Evolutionary conservation across 768 basidiomycete genomes (phyloP).

Genomic region (Auricularia cornea): DNA sequence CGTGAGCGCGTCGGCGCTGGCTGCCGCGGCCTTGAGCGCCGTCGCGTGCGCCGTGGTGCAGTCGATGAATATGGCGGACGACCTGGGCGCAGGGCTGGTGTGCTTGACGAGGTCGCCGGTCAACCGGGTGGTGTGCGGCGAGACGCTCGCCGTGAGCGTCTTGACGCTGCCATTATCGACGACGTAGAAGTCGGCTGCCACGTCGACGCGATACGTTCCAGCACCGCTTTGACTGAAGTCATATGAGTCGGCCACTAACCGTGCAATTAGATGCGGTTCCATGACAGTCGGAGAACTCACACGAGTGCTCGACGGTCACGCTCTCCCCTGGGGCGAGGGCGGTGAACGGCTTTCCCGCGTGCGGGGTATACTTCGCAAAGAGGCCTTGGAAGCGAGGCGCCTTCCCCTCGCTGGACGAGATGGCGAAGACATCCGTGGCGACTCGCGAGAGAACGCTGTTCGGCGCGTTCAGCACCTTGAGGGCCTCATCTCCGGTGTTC

Average conservation of each 20-base stretch:
- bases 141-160: slow-evolving; percentile 24
- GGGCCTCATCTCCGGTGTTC: slow-evolving; percentile 41
- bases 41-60: slow-evolving; percentile 30
- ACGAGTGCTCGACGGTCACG: no score
- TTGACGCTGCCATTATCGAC: slow-evolving; percentile 26
- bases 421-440: slow-evolving; percentile 36
- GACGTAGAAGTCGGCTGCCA: slow-evolving; percentile 34
- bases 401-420: slow-evolving; percentile 27
- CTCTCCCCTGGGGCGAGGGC: slow-evolving; percentile 25
- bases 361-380: slow-evolving; percentile 31
- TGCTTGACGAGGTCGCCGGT: background rate
- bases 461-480: slow-evolving; percentile 41
- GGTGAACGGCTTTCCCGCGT: slow-evolving; percentile 22
- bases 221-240: slow-evolving; percentile 36
- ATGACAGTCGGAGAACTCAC: no score
- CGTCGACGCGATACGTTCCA: slow-evolving; percentile 34
- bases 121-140: slow-evolving; percentile 14
- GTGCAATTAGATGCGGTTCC: no score
- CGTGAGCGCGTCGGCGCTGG: slow-evolving; percentile 3
- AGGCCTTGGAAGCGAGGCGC: slow-evolving; percentile 36
- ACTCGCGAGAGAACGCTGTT: slow-evolving; percentile 29
- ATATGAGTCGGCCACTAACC: slow-evolving; percentile 41
- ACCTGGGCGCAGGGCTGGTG: no score
- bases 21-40: slow-evolving; percentile 28
- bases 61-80: slow-evolving; percentile 13